phyloP scores from a whole-genome alignment of 306 rosid species.

The Corylus avellana region DNA sequence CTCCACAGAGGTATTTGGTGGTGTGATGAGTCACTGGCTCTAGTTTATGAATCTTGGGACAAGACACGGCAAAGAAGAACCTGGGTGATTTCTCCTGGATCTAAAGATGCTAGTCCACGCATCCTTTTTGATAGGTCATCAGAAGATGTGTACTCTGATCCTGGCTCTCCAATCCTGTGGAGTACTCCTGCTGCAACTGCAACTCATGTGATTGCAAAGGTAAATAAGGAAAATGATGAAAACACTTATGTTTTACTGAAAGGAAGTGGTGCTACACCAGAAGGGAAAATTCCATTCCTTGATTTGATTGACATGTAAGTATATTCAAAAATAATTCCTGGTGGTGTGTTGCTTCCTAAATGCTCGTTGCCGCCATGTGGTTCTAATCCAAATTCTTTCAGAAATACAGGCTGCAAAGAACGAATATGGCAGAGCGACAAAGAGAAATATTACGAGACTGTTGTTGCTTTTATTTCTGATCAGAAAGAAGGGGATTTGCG shows the following conservation, averaged over 20 bases:
- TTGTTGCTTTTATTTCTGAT: slow-evolving; percentile 91
- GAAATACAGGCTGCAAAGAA: slow-evolving; percentile 84
- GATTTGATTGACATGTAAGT: slow-evolving; percentile 94
- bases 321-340: slow-evolving; percentile 28
- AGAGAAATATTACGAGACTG: slow-evolving; percentile 81
- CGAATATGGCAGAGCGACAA: slow-evolving; percentile 91
- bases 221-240: slow-evolving; percentile 66
- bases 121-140: slow-evolving; percentile 93
- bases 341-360: background rate
- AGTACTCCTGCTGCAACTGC: slow-evolving; percentile 85
- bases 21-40: slow-evolving; percentile 88
- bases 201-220: slow-evolving; percentile 74
- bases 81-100: slow-evolving; percentile 88
- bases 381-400: slow-evolving; percentile 57
- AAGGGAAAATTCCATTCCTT: slow-evolving; percentile 94
- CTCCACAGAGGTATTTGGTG: slow-evolving; percentile 83
- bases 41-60: slow-evolving; percentile 97
- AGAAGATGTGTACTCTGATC: slow-evolving; percentile 98
- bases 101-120: slow-evolving; percentile 59
- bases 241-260: slow-evolving; percentile 68
- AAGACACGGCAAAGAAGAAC: slow-evolving; percentile 78
- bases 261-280: slow-evolving; percentile 91
- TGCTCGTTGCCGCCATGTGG: slow-evolving; percentile 26
- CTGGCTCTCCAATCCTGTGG: slow-evolving; percentile 93
- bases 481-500: slow-evolving; percentile 84